These are phyloP conservation scores for Ophiostoma australiae DNA, from an alignment of 2,329 filamentous ascomycete genomes.

Conservation along the genomic window DNA sequence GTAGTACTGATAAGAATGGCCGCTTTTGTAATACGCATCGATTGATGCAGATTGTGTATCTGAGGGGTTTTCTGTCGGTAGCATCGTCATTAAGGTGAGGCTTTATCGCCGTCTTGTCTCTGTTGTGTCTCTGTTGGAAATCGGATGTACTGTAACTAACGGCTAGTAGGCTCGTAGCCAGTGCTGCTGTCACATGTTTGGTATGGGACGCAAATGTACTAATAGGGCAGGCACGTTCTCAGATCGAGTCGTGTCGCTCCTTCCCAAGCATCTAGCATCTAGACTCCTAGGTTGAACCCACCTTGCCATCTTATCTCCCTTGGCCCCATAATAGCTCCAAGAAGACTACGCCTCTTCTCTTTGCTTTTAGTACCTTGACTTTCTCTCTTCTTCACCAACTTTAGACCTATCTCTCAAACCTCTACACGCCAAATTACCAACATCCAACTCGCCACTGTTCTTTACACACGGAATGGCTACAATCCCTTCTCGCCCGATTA, in stretches of 20 bases:
- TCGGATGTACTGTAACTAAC: no score
- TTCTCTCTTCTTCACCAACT: neutral
- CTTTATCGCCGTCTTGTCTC: neutral
- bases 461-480: neutral
- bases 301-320: constrained; percentile 12
- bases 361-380: neutral
- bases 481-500: neutral
- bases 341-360: neutral
- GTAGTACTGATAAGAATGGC: neutral
- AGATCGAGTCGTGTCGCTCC: constrained; percentile 1
- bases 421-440: neutral
- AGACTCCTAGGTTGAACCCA: neutral
- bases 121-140: neutral
- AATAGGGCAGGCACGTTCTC: neutral
- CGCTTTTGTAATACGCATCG: neutral
- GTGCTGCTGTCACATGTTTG: neutral
- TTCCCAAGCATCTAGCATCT: neutral
- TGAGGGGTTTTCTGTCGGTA: neutral
- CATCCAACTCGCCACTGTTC: neutral
- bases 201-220: neutral
- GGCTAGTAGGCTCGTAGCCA: neutral
- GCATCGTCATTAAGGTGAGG: neutral
- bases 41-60: neutral
- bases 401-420: neutral
- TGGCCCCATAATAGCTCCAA: neutral